These are phyloP conservation scores for Platanthera guangdongensis DNA, from an alignment of 106 monocot genomes.

Conservation along the genomic window DNA sequence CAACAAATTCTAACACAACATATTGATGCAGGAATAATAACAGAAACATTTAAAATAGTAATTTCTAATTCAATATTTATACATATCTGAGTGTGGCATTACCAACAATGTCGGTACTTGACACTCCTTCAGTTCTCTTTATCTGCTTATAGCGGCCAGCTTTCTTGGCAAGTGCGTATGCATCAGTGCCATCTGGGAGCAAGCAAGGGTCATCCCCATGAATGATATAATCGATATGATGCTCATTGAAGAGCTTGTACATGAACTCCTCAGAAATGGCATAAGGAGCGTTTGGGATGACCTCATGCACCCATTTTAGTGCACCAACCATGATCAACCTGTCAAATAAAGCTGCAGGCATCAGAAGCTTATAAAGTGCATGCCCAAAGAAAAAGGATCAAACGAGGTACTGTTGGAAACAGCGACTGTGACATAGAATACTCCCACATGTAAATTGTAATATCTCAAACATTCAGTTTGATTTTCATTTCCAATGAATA, in stretches of 20 bases:
- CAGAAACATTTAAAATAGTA: neutral
- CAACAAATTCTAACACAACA: no score
- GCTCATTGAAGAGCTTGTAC: slow-evolving; percentile 66
- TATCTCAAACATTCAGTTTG: no score
- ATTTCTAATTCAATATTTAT: neutral
- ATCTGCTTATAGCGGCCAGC: slow-evolving; percentile 74
- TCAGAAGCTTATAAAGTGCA: neutral
- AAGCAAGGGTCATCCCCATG: slow-evolving; percentile 80
- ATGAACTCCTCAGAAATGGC: slow-evolving; percentile 97
- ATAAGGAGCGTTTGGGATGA: slow-evolving; percentile 93
- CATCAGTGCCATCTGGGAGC: slow-evolving; percentile 88
- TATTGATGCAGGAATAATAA: no score
- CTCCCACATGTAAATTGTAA: no score
- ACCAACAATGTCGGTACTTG: slow-evolving; percentile 76
- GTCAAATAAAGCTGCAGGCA: neutral
- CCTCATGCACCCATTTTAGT: slow-evolving; percentile 92
- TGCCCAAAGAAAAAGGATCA: neutral
- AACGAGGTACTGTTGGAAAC: neutral
- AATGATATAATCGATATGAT: slow-evolving; percentile 70
- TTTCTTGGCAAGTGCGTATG: slow-evolving; percentile 97
- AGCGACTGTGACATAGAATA: neutral
- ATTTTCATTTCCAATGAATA: no score
- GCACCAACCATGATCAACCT: slow-evolving; percentile 96
- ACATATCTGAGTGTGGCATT: neutral
- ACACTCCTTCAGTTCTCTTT: slow-evolving; percentile 87